Evolutionary conservation across 805 yeast genomes (phyloP).

Genomic region (Spathaspora gorwiae): DNA sequence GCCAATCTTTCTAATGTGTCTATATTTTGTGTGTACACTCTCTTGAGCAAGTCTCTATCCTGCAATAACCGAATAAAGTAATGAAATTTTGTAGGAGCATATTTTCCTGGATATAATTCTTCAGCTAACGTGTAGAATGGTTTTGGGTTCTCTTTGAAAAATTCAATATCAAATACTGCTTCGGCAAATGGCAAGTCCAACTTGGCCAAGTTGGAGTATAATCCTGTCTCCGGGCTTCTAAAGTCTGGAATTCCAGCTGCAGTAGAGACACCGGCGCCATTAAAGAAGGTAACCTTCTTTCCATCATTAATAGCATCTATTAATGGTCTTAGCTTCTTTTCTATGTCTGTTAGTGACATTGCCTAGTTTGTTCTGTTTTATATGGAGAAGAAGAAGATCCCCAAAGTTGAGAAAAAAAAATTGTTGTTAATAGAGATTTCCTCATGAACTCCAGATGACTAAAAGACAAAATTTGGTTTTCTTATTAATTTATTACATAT

Average conservation of each 20-base stretch:
- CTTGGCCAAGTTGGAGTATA: constrained; percentile 73
- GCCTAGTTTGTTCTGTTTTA: not conserved
- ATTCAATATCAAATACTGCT: constrained; percentile 90
- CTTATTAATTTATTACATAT: no score
- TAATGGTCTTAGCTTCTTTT: constrained; percentile 16
- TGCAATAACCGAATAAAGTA: constrained; percentile 63
- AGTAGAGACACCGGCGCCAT: constrained; percentile 95
- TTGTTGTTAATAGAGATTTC: no score
- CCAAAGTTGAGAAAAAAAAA: no score
- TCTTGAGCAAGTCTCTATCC: constrained; percentile 53
- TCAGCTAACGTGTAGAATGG: constrained; percentile 83
- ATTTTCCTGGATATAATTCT: constrained; percentile 86
- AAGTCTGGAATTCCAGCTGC: constrained; percentile 95
- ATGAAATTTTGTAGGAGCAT: constrained; percentile 80
- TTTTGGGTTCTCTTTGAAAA: constrained; percentile 66
- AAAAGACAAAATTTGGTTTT: no score
- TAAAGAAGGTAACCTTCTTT: constrained; percentile 57
- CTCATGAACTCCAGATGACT: no score
- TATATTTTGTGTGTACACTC: constrained; percentile 89
- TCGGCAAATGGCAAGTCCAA: constrained; percentile 86
- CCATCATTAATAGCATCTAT: constrained; percentile 26
- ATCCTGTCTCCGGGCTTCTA: constrained; percentile 83
- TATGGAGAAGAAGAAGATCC: no score
- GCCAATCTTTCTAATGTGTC: constrained; percentile 88
- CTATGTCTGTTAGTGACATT: not conserved